Conservation (phyloP, 495 filamentous ascomycete genomes). For the Articulospora tetracladia region DNA sequence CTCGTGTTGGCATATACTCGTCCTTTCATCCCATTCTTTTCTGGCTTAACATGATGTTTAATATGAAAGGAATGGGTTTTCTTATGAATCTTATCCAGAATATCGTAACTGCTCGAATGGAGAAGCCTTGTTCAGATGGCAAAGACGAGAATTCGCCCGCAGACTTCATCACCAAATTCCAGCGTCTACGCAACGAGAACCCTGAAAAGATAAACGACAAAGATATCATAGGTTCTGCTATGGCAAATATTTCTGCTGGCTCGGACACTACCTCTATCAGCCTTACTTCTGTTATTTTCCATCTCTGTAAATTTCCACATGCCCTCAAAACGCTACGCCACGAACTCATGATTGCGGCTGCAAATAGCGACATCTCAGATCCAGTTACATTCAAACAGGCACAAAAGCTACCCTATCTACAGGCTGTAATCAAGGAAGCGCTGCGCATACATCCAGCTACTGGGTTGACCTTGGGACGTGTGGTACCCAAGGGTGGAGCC, state of each 20-base stretch:
- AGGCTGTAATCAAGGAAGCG: constrained; percentile 11
- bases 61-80: too few species aligned
- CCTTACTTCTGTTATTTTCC: neutral
- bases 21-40: too few species aligned
- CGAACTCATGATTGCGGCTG: neutral
- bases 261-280: neutral
- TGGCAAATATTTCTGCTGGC: neutral
- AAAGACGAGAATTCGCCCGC: too few species aligned
- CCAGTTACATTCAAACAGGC: constrained; percentile 27
- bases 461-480: neutral
- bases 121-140: too few species aligned
- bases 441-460: neutral
- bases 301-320: neutral
- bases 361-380: neutral
- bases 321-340: neutral
- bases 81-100: too few species aligned
- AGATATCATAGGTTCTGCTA: too few species aligned
- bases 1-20: too few species aligned
- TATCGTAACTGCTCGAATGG: too few species aligned
- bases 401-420: constrained; percentile 42
- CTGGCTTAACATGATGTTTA: too few species aligned
- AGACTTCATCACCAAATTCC: too few species aligned
- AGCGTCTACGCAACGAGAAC: too few species aligned
- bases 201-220: too few species aligned
- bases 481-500: neutral